Evolutionary conservation across 495 filamentous ascomycete genomes (phyloP).

Genomic region (Sordaria brevicollis): DNA sequence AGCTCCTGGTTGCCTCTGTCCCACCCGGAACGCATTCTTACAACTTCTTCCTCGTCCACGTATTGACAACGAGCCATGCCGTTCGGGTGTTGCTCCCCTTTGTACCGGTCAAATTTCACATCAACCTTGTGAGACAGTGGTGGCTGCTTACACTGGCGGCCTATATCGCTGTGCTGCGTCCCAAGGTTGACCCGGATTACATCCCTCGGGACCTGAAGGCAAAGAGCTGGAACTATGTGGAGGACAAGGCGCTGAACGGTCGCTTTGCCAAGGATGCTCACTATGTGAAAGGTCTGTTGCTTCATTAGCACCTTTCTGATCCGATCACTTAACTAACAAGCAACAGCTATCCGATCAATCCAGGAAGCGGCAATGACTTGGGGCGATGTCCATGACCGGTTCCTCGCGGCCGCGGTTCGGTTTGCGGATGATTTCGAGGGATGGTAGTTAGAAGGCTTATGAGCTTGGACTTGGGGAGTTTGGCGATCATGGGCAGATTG

Average conservation of each 20-base stretch:
- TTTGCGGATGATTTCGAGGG: slow-evolving; percentile 70
- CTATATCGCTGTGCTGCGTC: slow-evolving; percentile 66
- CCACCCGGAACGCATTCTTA: slow-evolving; percentile 50
- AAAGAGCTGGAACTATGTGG: slow-evolving; percentile 67
- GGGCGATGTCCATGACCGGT: slow-evolving; percentile 70
- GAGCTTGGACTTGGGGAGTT: not conserved
- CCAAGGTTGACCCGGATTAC: slow-evolving; percentile 53
- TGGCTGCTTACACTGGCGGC: slow-evolving; percentile 73
- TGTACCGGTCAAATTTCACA: slow-evolving; percentile 61
- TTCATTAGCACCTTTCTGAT: not conserved
- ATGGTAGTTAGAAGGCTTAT: slow-evolving; percentile 37
- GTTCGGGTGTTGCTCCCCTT: slow-evolving; percentile 74
- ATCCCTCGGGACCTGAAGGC: slow-evolving; percentile 53
- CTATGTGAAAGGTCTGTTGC: slow-evolving; percentile 58
- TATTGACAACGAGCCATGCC: slow-evolving; percentile 78
- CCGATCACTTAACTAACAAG: slow-evolving; percentile 7
- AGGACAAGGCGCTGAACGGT: slow-evolving; percentile 55
- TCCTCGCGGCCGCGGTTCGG: slow-evolving; percentile 66
- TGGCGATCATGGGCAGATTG: not conserved
- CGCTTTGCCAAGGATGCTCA: slow-evolving; percentile 61
- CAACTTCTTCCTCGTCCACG: slow-evolving; percentile 78
- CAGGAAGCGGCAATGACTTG: slow-evolving; percentile 67
- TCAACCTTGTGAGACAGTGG: slow-evolving; percentile 70
- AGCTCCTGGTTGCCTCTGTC: slow-evolving; percentile 55
- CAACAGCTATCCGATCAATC: slow-evolving; percentile 56